Evolutionary conservation across 176 grass and related monocot genomes (phyloP), one percentile per base, ranked within the genome.

Genomic region (Pontederia crassipes): DNA sequence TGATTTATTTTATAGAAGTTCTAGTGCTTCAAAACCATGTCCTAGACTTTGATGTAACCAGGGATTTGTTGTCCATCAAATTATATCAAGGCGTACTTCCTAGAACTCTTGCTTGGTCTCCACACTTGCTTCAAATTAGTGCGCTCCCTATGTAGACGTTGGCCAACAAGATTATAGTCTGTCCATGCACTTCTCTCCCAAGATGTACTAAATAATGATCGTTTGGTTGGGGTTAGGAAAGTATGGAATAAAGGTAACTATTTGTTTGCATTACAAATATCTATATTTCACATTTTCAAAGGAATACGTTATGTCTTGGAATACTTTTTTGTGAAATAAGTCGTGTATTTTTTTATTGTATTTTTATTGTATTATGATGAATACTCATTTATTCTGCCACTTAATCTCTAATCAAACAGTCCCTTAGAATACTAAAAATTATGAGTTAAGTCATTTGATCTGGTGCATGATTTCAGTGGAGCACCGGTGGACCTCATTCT

Each of bases 161-260:
- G 28, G 55, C 66, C 63, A 57, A 76, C 59, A 20, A 45, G 69
- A 65, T 96, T 73, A 96, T 68, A 72, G 90, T 69, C n/a, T 87
- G 92, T 16, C 74, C 81, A 87, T 96, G 92, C 66, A 96, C 50
- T 88, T 96, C 87, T 71, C 88, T 90, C 28, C 75, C 92, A 13
- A 85, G 75, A 66, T 47, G 55, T 66, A 77, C 28, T 49, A 78
- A 87, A 46, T 75, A 72, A 55, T n/a, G n/a, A n/a, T n/a, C n/a
- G n/a, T n/a, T n/a, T 81, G 65, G 16, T 82, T 87, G 53, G 82
- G 83, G 0, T 81, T 75, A 64, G 90, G 91, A 45, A 81, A 78
- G 64, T 76, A 97, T 17, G 91, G 90, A 70, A 97, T 85, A 35
- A 83, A 97, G 54, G 92, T 91, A n/a, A n/a, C 92, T 87, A 97